Conservation (phyloP, 148 eudicot genomes). For the Rhododendron simsii region DNA sequence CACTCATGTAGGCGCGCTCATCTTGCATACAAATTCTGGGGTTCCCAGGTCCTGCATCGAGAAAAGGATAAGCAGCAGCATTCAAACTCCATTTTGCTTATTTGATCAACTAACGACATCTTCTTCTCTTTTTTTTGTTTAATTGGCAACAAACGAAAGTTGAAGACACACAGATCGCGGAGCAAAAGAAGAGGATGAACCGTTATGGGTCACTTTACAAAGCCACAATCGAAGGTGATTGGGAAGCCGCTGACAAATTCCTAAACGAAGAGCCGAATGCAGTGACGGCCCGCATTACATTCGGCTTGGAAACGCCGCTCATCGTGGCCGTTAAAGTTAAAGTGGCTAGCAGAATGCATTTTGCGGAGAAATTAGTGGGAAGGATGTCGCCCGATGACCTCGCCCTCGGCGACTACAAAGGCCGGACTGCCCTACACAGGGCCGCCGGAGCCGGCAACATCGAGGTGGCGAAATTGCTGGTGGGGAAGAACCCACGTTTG, state of each 20-base stretch:
- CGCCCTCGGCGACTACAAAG: neutral
- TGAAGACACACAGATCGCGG: neutral
- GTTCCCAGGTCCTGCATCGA: no score
- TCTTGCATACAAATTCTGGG: no score
- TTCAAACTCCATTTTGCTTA: neutral
- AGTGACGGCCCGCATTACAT: neutral
- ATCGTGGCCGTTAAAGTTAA: neutral
- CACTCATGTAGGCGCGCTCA: no score
- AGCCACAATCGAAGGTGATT: neutral
- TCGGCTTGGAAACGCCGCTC: neutral
- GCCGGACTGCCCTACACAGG: neutral
- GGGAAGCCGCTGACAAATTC: neutral
- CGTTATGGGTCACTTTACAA: neutral
- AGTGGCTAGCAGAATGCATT: neutral
- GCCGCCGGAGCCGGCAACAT: neutral
- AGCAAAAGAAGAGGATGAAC: neutral
- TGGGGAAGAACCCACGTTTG: neutral
- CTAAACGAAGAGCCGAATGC: neutral
- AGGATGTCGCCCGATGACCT: neutral
- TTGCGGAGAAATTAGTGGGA: neutral
- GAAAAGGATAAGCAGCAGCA: no score
- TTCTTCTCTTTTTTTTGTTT: no score
- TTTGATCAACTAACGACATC: neutral
- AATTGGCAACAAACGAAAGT: neutral
- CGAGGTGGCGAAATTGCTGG: neutral